phyloP scores from a whole-genome alignment of 805 yeast species.

The Maudiozyma turicensis region DNA sequence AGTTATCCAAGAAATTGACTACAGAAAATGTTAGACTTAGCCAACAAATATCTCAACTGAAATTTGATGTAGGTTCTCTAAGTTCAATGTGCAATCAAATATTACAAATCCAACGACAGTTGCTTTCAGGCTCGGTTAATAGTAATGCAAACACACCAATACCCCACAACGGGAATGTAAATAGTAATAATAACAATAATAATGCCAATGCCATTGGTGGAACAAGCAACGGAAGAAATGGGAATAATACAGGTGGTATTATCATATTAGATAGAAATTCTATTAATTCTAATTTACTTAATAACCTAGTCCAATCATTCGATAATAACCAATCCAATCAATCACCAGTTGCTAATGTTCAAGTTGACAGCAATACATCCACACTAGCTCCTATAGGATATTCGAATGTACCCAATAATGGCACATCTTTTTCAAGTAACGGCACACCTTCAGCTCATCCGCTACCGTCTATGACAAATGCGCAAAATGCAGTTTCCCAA shows the following conservation, averaged over 20 bases:
- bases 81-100: conserved; percentile 22
- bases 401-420: background rate
- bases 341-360: conserved; percentile 1
- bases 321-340: conserved; percentile 4
- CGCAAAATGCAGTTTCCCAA: background rate
- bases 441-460: background rate
- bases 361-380: background rate
- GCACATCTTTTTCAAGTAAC: background rate
- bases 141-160: background rate
- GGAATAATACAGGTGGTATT: conserved; percentile 7
- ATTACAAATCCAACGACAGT: conserved; percentile 19
- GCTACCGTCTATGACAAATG: background rate
- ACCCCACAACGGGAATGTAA: background rate
- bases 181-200: background rate
- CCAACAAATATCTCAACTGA: conserved; percentile 23
- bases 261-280: conserved; percentile 19
- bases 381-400: conserved; percentile 1
- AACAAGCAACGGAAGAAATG: background rate
- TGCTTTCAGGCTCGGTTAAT: conserved; percentile 5
- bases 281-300: conserved; percentile 13
- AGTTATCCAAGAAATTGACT: conserved; percentile 22
- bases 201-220: background rate
- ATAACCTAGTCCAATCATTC: conserved; percentile 12
- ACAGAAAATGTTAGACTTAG: conserved; percentile 25
- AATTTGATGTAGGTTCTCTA: conserved; percentile 20